Evolutionary conservation across 805 yeast genomes (phyloP).

Genomic region (Ogataea siamensis): DNA sequence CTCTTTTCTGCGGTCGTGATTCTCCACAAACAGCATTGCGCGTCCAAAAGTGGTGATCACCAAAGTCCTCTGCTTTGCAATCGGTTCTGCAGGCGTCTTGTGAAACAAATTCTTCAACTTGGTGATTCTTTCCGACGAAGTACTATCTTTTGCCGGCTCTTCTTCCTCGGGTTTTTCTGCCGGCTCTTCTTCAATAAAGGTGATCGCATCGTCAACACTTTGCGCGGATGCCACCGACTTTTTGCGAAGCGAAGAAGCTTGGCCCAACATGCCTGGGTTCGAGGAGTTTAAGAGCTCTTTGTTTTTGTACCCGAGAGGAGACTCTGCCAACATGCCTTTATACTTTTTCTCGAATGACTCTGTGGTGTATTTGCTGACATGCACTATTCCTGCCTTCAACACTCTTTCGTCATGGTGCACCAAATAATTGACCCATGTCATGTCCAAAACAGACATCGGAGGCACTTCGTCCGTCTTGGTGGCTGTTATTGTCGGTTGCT

Average conservation of each 20-base stretch:
- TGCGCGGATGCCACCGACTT: constrained; percentile 13
- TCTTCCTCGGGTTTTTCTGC: constrained; percentile 22
- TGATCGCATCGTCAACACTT: constrained; percentile 30
- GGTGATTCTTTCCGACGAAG: constrained; percentile 19
- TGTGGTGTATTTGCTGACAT: constrained; percentile 42
- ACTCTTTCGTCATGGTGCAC: constrained; percentile 59
- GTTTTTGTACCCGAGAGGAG: constrained; percentile 52
- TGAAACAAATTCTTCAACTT: constrained; percentile 33
- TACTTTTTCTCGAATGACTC: constrained; percentile 55
- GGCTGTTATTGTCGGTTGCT: constrained; percentile 10
- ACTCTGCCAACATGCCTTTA: constrained; percentile 55
- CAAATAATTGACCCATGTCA: constrained; percentile 57
- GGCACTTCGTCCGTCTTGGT: constrained; percentile 34
- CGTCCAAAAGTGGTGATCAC: constrained; percentile 64
- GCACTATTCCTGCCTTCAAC: constrained; percentile 53
- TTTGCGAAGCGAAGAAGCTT: constrained; percentile 14
- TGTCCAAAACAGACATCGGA: constrained; percentile 52
- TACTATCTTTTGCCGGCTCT: constrained; percentile 12
- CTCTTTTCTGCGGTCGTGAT: constrained; percentile 34
- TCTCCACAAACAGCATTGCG: constrained; percentile 50
- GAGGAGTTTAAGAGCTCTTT: constrained; percentile 33
- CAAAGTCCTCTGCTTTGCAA: constrained; percentile 47
- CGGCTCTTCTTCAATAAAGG: constrained; percentile 22
- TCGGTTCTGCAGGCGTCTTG: constrained; percentile 19
- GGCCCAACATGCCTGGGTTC: constrained; percentile 19